These are phyloP conservation scores for Aspergillus ellipticus DNA, from an alignment of 495 filamentous ascomycete species.

Conservation along the genomic window DNA sequence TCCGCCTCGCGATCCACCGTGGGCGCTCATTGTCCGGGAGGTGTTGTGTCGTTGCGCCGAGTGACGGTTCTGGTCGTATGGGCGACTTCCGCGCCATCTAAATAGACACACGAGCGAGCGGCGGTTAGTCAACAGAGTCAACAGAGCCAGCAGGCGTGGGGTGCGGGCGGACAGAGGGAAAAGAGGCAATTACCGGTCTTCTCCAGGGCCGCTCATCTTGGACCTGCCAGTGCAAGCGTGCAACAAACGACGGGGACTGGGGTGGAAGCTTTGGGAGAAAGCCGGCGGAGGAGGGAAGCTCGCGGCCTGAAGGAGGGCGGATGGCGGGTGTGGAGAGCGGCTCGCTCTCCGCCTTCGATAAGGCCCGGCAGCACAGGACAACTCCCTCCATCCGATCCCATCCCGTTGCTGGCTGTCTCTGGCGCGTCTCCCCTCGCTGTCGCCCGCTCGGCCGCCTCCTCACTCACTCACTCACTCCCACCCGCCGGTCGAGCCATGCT, in stretches of 20 bases:
- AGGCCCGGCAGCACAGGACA: not conserved
- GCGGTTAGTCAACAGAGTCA: not conserved
- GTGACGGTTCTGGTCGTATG: conserved; percentile 36
- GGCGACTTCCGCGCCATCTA: conserved; percentile 42
- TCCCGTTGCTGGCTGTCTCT: not conserved
- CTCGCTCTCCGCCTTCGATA: not conserved
- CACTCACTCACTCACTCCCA: not conserved
- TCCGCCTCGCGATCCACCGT: conserved; percentile 31
- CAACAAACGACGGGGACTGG: not conserved
- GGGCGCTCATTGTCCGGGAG: conserved; percentile 29
- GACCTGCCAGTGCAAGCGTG: not conserved
- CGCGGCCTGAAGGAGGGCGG: not conserved
- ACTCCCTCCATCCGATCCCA: not conserved
- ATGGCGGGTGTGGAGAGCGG: not conserved
- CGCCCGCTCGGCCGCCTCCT: not conserved
- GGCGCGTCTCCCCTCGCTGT: conserved; percentile 7
- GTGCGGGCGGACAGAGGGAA: not conserved
- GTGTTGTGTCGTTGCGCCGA: conserved; percentile 35
- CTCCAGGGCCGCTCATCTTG: conserved; percentile 36
- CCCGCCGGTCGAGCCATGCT: conserved; percentile 14
- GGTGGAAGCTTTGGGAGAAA: not conserved
- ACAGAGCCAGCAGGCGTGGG: not conserved
- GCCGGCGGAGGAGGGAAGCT: not conserved
- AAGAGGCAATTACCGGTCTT: conserved; percentile 41
- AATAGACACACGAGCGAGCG: not conserved